A percentile compares a stretch with the other conserved stretches of the same genome.
Conservation (phyloP, 345 rosid genomes). For the Rhodamnia rubescens region DNA sequence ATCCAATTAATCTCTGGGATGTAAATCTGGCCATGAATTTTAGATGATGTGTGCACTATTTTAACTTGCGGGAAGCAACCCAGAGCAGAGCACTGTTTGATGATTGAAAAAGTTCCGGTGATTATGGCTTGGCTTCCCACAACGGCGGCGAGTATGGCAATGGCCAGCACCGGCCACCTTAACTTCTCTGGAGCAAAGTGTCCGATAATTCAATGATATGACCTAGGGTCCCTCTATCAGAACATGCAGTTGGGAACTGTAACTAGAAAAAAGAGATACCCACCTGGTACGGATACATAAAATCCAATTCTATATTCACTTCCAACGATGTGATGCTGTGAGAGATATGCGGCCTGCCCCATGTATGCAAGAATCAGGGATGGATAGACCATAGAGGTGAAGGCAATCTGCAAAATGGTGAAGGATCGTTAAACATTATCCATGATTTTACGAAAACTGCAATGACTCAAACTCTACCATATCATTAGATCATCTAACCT, state of each 20-base stretch:
- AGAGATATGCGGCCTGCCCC: constrained; percentile 95
- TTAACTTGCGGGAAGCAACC: constrained; percentile 83
- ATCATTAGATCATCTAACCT: neutral
- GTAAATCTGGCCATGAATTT: constrained; percentile 87
- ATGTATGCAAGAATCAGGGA: constrained; percentile 83
- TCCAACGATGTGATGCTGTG: constrained; percentile 43
- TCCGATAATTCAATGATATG: neutral
- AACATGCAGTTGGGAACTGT: neutral
- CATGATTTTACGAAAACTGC: neutral
- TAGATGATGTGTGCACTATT: constrained; percentile 81
- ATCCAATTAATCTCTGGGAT: constrained; percentile 95
- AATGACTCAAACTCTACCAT: neutral
- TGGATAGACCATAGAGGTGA: constrained; percentile 82
- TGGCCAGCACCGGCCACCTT: constrained; percentile 85
- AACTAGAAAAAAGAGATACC: neutral
- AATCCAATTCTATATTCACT: constrained; percentile 45
- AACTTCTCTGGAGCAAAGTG: constrained; percentile 33
- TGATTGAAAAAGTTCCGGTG: constrained; percentile 86
- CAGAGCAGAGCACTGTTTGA: constrained; percentile 80
- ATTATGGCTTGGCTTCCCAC: constrained; percentile 95
- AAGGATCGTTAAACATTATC: neutral
- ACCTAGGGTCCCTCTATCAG: neutral
- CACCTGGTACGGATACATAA: constrained; percentile 85
- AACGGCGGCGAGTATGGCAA: constrained; percentile 89
- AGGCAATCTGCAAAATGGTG: constrained; percentile 64